These are phyloP conservation scores for Kingdonia uniflora DNA, from an alignment of 164 flowering plant species.

Conservation along the genomic window DNA sequence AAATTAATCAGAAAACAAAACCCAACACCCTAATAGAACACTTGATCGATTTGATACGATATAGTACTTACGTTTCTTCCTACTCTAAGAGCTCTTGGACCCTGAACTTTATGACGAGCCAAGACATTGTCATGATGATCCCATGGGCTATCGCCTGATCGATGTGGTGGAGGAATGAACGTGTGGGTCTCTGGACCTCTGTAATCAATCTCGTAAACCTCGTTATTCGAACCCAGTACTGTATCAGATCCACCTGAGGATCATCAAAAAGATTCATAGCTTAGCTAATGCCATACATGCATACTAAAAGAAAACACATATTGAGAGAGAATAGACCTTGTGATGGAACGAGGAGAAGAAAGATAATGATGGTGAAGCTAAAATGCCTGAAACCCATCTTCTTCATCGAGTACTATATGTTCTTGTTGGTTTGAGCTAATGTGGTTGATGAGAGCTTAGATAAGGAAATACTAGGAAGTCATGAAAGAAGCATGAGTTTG, in stretches of 20 bases:
- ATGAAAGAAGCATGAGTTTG: slow-evolving; percentile 7
- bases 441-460: too few relatives aligned
- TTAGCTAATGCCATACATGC: neutral
- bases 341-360: slow-evolving; percentile 12
- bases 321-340: slow-evolving; percentile 13
- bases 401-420: neutral
- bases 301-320: neutral
- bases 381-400: slow-evolving; percentile 30
- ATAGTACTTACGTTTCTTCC: slow-evolving; percentile 3
- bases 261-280: neutral
- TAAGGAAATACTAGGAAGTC: neutral
- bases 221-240: slow-evolving; percentile 15
- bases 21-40: too few relatives aligned
- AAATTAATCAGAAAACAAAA: too few relatives aligned
- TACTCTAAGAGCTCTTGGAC: slow-evolving; percentile 3
- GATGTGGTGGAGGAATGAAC: slow-evolving; percentile 49
- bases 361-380: slow-evolving; percentile 11
- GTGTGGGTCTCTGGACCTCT: slow-evolving; percentile 90
- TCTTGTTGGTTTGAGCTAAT: too few relatives aligned
- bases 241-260: slow-evolving; percentile 8
- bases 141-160: slow-evolving; percentile 14
- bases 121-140: slow-evolving; percentile 8
- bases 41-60: too few relatives aligned
- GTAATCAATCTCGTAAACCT: slow-evolving; percentile 68
- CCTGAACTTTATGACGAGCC: slow-evolving; percentile 15